These are phyloP conservation scores for Tetradesmus lagerheimii DNA, from an alignment of 139 green algal genomes.

Conservation along the genomic window DNA sequence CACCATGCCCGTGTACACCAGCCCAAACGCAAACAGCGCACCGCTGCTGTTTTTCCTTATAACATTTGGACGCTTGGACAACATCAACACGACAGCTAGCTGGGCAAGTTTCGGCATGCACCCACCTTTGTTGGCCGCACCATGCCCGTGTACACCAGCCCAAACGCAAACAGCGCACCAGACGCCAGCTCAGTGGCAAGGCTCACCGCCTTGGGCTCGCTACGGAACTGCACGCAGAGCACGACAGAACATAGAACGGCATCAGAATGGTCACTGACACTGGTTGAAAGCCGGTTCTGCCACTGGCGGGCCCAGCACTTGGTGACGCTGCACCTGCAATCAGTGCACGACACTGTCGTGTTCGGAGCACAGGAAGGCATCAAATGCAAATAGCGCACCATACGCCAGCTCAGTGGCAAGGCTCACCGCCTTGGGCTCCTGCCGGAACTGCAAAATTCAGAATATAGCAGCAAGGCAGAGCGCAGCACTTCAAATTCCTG, in stretches of 20 bases:
- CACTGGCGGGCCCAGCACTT: no score
- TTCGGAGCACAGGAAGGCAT: no score
- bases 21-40: conserved; percentile 74
- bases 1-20: conserved; percentile 80
- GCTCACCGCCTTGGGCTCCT: no score
- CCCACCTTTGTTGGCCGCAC: conserved; percentile 75
- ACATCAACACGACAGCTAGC: neutral
- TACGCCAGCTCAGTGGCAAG: conserved; percentile 49
- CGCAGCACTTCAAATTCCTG: no score
- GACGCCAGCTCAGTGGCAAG: conserved; percentile 49
- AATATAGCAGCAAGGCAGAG: no score
- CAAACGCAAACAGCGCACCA: conserved; percentile 78
- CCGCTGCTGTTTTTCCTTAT: no score
- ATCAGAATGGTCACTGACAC: no score
- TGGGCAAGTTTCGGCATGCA: neutral
- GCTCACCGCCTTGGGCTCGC: conserved; percentile 29
- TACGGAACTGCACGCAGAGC: neutral
- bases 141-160: conserved; percentile 80
- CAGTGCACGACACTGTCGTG: no score
- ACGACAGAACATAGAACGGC: neutral
- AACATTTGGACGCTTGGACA: no score
- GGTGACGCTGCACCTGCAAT: no score
- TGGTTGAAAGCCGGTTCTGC: no score
- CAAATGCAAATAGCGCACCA: conserved; percentile 77
- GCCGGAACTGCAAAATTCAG: neutral